Base-by-base conservation (phyloP, 2,329 filamentous ascomycete species). In the Penicillium palitans region DNA sequence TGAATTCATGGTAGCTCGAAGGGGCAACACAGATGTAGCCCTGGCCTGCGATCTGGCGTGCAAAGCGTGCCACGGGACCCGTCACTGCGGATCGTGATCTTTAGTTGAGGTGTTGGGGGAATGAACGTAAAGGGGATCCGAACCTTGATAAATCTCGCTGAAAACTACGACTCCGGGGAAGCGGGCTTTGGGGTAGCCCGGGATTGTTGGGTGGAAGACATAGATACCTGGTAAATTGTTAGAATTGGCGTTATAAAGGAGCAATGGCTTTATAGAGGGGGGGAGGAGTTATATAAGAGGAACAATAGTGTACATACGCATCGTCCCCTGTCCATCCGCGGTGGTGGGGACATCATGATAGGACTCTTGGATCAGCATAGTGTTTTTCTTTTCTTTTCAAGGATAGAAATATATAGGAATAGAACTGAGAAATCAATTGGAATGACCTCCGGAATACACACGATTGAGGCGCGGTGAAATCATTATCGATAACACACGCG, bases 101-200 rank as follows among this genome's bases (percentile, higher is more conserved):
- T 58, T 47, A 46, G 44, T 42, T 35, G 27, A 13, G 40, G 24
- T 27, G n/a, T 25, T 42, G 9, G 24, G 9, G 9, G 7, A 17
- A 37, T 46, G 10, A 31, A 55, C 37, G 25, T 17, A 37, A 24
- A 25, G 27, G 13, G 21, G 29, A 39, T 37, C 59, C 70, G 57
- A 75, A 92, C 91, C 92, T 87, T 97, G 93, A 72, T 97, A 97
- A 69, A 97, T 97, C 78, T 97, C 93, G 67, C 89, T 93, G 73
- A 96, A 97, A 57, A 97, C 82, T 15, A 90, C 89, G 6, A 97
- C 90, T 21, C 90, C 92, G 0, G 92, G 92, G 70, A 96, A 96
- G 70, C 86, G 92, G 76, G 93, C 93, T 65, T 95, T 87, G 29
- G 93, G 91, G 72, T 96, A 96, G 60, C 89, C 88, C 0, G 91